Conservation (phyloP, 1,284 basidiomycete species). For the Cryptococcus sp. region DNA sequence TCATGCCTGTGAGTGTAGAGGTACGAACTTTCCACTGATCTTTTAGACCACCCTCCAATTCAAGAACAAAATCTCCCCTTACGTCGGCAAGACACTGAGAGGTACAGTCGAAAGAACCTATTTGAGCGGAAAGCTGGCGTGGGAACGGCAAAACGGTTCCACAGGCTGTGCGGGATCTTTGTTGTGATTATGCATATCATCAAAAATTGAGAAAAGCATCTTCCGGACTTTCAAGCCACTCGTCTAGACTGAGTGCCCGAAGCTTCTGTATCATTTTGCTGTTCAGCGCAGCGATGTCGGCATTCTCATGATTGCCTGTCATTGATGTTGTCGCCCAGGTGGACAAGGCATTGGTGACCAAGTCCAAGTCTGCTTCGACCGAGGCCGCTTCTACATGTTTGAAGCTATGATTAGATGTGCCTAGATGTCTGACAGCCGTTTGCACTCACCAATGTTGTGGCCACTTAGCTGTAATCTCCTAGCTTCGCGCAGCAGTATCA, state of each 20-base stretch:
- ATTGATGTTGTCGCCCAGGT: conserved; percentile 30
- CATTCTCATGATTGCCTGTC: conserved; percentile 20
- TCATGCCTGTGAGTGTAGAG: conserved; percentile 57
- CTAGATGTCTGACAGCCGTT: conserved; percentile 16
- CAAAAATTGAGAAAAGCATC: conserved; percentile 10
- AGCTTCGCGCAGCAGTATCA: conserved; percentile 32
- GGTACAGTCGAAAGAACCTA: conserved; percentile 69
- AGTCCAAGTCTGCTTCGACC: too few species aligned
- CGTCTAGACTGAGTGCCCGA: conserved; percentile 21
- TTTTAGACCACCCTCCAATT: conserved; percentile 69
- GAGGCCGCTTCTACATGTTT: too few species aligned
- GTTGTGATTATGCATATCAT: background rate
- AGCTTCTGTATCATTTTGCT: conserved; percentile 35
- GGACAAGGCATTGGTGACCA: conserved; percentile 17
- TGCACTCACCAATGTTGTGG: conserved; percentile 10
- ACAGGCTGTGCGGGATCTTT: background rate
- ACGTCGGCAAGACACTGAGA: conserved; percentile 69
- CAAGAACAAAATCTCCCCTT: conserved; percentile 91
- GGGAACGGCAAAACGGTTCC: conserved; percentile 55
- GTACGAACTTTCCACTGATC: background rate
- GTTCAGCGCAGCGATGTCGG: conserved; percentile 34
- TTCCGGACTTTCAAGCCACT: conserved; percentile 29
- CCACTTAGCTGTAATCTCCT: conserved; percentile 23
- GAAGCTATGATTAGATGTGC: too few species aligned
- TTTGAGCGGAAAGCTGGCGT: conserved; percentile 70